phyloP scores from a whole-genome alignment of 306 rosid species.

The Lathyrus oleraceus region DNA sequence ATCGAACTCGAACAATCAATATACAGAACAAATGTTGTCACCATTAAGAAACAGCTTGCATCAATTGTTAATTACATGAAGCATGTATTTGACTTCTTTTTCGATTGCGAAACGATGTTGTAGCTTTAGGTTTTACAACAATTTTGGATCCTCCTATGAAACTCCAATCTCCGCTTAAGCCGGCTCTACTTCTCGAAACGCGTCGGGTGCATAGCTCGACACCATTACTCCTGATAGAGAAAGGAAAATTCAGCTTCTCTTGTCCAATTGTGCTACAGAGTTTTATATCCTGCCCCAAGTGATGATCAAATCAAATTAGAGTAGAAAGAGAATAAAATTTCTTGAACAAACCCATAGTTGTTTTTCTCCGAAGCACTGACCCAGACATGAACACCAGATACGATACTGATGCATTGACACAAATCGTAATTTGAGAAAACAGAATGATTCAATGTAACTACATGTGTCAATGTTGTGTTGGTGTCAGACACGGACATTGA shows the following conservation, averaged over 20 bases:
- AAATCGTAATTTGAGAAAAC: not conserved
- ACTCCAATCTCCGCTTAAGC: slow-evolving; percentile 60
- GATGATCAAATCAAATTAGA: slow-evolving; percentile 49
- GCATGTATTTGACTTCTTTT: slow-evolving; percentile 53
- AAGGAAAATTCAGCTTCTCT: slow-evolving; percentile 35
- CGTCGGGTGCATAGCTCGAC: slow-evolving; percentile 44
- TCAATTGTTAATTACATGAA: slow-evolving; percentile 60
- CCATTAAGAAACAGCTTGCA: not conserved
- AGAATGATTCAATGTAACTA: not conserved
- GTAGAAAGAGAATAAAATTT: slow-evolving; percentile 34
- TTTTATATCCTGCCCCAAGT: slow-evolving; percentile 48
- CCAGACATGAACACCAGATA: not conserved
- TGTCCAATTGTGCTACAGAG: slow-evolving; percentile 38
- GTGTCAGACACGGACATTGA: not conserved
- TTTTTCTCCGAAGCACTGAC: not conserved
- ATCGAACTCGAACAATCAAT: slow-evolving; percentile 27
- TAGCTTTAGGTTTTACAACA: slow-evolving; percentile 52
- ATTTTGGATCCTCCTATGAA: slow-evolving; percentile 76
- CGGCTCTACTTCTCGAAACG: slow-evolving; percentile 33
- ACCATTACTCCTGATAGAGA: slow-evolving; percentile 45
- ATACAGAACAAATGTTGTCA: not conserved
- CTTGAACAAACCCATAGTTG: not conserved
- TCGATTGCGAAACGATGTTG: slow-evolving; percentile 37
- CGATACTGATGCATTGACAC: not conserved
- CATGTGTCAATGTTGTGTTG: not conserved